These are phyloP conservation scores for Hypoxylon lienhwacheense DNA, from an alignment of 495 filamentous ascomycete genomes.

Conservation along the genomic window DNA sequence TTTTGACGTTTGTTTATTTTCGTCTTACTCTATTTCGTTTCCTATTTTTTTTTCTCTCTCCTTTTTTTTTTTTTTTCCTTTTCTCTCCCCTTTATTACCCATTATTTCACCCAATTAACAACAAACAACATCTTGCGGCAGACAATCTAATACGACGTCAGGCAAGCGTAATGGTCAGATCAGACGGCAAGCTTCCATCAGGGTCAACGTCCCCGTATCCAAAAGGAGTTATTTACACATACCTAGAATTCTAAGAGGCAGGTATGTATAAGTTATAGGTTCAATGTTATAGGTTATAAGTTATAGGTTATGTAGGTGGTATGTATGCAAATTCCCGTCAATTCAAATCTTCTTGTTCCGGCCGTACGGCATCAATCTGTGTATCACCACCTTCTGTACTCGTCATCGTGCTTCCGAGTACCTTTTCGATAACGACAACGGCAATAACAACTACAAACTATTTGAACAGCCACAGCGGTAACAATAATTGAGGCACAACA, in stretches of 20 bases:
- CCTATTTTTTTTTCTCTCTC: slow-evolving; percentile 10
- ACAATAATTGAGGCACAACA: slow-evolving; percentile 5
- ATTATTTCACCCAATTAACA: slow-evolving; percentile 21
- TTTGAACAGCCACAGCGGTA: not conserved
- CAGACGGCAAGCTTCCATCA: slow-evolving; percentile 19
- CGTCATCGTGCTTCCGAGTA: slow-evolving; percentile 8
- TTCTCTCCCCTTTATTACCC: not conserved
- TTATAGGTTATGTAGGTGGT: not conserved
- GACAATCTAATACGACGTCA: slow-evolving; percentile 29
- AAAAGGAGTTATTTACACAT: slow-evolving; percentile 26
- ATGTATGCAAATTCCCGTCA: slow-evolving; percentile 17
- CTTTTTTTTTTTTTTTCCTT: not conserved
- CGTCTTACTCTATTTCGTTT: slow-evolving; percentile 26
- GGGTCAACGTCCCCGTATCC: slow-evolving; percentile 25
- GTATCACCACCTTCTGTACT: slow-evolving; percentile 16
- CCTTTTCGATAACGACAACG: not conserved
- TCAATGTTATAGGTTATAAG: too few relatives aligned
- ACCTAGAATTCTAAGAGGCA: slow-evolving; percentile 2
- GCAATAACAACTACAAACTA: not conserved
- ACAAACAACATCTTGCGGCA: slow-evolving; percentile 26
- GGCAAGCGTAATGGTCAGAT: slow-evolving; percentile 28
- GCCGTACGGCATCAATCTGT: slow-evolving; percentile 10
- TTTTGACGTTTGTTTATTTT: slow-evolving; percentile 26
- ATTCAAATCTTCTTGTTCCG: slow-evolving; percentile 13
- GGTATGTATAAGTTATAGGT: too few relatives aligned